Evolutionary conservation across 257 asterid species (phyloP), one percentile per base, ranked within the genome.

Genomic region (Scutellaria minor): DNA sequence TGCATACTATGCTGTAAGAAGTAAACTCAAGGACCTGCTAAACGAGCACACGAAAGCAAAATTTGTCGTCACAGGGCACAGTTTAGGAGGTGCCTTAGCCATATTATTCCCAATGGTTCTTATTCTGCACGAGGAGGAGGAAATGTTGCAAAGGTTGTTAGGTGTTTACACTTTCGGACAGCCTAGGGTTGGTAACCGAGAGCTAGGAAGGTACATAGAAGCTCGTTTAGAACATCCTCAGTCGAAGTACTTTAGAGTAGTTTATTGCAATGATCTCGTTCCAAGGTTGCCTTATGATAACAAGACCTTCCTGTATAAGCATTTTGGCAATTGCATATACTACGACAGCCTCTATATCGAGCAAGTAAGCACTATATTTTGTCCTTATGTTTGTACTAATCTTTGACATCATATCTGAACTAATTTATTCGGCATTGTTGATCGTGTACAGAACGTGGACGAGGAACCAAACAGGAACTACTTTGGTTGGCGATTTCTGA

Each of bases 41-140:
- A 40, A 76, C 55, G 87, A 89, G 80, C 91, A 94, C 85, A 67
- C 69, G 64, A 82, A 88, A 5, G 97, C 99, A 0, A 88, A 83
- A 46, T 82, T 94, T 80, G 86, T 90, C 12, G 89, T 89, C 20
- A 91, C 97, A 0, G 99, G 99, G 37, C 99, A 94, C 76, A 94
- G 99, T 76, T 81, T 94, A 39, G 99, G 99, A 10, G 99, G 98
- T 72, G 98, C 99, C 13, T 79, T 94, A 22, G 96, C 99, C 9
- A 86, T 94, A 78, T 40, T 94, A 82, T 88, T 91, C 85, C 96
- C 98, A 0, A 83, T 90, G 0, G 83, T 94, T 78, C 79, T 91
- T 3, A 82, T 83, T 65, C 78, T 91, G 81, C 96, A 88, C 5
- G 75, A 82, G 65, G 96, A 94, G 81, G 80, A 82, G 81, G 84